phyloP scores from a whole-genome alignment of 257 asterid genomes.

The Gentiana macrophylla region DNA sequence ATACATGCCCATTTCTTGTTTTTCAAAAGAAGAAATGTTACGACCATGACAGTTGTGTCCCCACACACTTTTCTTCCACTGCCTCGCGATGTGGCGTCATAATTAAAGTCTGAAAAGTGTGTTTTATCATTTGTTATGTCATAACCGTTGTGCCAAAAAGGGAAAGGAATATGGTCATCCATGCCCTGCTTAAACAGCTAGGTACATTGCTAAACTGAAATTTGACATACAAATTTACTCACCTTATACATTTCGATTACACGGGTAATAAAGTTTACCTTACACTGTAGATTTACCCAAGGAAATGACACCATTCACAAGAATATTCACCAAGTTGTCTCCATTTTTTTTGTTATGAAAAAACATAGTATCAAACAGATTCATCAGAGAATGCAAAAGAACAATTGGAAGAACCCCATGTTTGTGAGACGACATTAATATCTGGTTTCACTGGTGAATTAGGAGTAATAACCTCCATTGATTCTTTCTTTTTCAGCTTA shows the following conservation, averaged over 20 bases:
- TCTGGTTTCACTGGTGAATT: conserved; percentile 23
- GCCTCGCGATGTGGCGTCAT: too few relatives aligned
- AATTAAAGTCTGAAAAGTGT: too few relatives aligned
- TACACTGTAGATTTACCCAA: conserved; percentile 1
- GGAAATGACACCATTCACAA: conserved; percentile 16
- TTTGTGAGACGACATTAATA: conserved; percentile 25
- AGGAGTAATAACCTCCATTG: conserved; percentile 16
- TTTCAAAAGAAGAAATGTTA: too few relatives aligned
- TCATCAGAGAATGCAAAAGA: conserved; percentile 81
- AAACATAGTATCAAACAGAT: conserved; percentile 26
- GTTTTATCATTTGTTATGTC: too few relatives aligned
- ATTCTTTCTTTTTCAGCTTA: conserved; percentile 33
- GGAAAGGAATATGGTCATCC: too few relatives aligned
- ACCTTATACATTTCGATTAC: too few relatives aligned
- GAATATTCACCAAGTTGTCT: background rate
- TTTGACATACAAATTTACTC: background rate
- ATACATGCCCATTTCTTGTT: too few relatives aligned
- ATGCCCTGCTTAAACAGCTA: too few relatives aligned
- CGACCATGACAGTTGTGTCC: too few relatives aligned
- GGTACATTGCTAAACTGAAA: background rate
- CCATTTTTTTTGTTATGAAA: background rate
- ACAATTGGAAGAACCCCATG: conserved; percentile 60
- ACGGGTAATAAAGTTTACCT: background rate
- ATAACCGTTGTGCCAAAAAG: too few relatives aligned
- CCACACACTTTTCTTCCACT: too few relatives aligned